Evolutionary conservation across 495 filamentous ascomycete species (phyloP), one percentile per base, ranked within the genome.

Genomic region (Staphylotrichum tortipilum): DNA sequence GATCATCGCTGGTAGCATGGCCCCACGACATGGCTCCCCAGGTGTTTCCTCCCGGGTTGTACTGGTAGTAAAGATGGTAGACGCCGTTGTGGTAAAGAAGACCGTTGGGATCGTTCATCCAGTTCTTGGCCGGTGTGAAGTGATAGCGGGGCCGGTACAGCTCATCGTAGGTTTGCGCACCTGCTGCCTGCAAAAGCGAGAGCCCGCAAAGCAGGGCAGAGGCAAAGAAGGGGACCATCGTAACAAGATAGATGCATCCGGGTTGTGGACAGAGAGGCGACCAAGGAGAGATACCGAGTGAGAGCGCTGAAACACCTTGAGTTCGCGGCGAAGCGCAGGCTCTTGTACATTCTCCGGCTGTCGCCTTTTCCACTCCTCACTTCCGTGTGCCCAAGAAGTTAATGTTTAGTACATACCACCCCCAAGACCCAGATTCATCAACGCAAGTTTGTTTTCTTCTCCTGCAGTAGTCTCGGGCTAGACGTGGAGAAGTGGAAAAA

Each of bases 1-100:
- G 38, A 40, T 40, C 38, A 24, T 40, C 21, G 38, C 38, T 40
- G 38, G 38, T 40, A 7, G 38, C 19, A 40, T 40, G 38, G 38
- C 38, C 38, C 38, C 38, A 40, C 2, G 38, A 40, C 38, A 40
- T 40, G 22, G 38, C 38, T n/a, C 38, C 38, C 38, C 38, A 40
- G 21, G 38, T 40, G 38, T 40, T 23, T 26, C 38, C 38, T 23
- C 38, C 38, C 5, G 38, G 38, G 38, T 40, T 40, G 12, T 40
- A 15, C 38, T 40, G 38, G 38, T 40, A 40, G 38, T 24, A 40
- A 24, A 40, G 38, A 6, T 40, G 38, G n/a, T 40, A 40, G 38
- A 40, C 22, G 38, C 38, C 38, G 4, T 40, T 40, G 22, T 40
- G 22, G 8, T 40, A 40, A 0, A 40, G 38, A 23, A 40, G 38